Conservation (phyloP, 1,284 basidiomycete species). For the Tetrapyrgos nigripes region DNA sequence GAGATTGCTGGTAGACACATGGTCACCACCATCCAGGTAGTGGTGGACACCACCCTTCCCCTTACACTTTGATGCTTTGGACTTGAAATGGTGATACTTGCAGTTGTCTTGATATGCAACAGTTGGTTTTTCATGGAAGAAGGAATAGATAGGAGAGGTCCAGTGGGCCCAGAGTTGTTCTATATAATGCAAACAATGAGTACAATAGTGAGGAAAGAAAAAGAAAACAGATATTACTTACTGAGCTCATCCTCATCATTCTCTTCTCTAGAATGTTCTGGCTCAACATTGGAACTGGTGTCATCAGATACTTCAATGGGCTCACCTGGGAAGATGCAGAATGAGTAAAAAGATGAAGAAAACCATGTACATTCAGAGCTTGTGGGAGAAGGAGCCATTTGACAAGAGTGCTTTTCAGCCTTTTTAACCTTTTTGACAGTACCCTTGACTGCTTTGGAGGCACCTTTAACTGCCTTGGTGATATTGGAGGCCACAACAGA, state of each 20-base stretch:
- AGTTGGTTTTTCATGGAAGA: not conserved
- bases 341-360: not conserved
- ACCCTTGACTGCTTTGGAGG: not conserved
- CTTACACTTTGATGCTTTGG: conserved; percentile 9
- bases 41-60: conserved; percentile 4
- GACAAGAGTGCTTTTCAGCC: not conserved
- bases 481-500: not conserved
- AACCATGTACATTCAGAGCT: not conserved
- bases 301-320: not conserved
- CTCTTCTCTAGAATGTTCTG: not conserved
- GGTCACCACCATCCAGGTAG: conserved; percentile 13
- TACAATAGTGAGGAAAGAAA: no score
- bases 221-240: not conserved
- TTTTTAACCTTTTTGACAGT: no score
- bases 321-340: not conserved
- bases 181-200: not conserved
- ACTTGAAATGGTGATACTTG: conserved; percentile 13
- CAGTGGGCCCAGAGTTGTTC: not conserved
- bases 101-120: conserved; percentile 4
- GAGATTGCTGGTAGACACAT: conserved; percentile 9
- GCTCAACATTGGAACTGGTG: not conserved
- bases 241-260: not conserved
- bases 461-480: not conserved
- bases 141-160: not conserved
- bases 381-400: no score